Evolutionary conservation across 2,329 filamentous ascomycete species (phyloP), one percentile per base, ranked within the genome.

Genomic region (Coleophoma cylindrospora): DNA sequence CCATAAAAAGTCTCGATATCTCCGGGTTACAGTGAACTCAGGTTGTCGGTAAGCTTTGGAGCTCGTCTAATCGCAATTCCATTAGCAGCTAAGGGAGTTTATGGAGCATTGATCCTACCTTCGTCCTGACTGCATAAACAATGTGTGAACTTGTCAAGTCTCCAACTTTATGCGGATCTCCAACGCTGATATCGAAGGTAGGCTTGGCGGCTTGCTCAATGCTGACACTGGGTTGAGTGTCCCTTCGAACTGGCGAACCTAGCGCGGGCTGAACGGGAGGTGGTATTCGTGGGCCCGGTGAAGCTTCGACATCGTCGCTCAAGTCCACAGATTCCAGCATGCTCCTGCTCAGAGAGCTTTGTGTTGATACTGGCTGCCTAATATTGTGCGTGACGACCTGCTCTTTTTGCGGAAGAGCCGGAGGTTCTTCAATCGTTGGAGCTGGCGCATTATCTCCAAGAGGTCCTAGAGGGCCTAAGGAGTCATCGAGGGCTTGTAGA

Each of bases 1-100:
- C 94, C 94, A 99, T 48, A 99, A 75, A 68, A 99, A 99, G 70
- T 99, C 94, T 52, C 91, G 86, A 69, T 97, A 99, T 64, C 94
- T 83, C 61, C 94, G 81, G 63, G 91, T 95, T 59, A 99, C 94
- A 50, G 90, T 86, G 64, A 99, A 97, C 64, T 96, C 91, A 47
- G 89, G 78, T 63, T 92, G 87, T 65, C 88, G 89, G 70, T 97
- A 99, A 47, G 91, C 94, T 73, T 96, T 96, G 36, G 92, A 97
- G 1, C 90, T 89, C 12, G 94, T 99, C 88, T 95, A 58, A 9
- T 2, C 13, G 19, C 6, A 33, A 48, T 60, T 48, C 65, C 61
- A 48, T 49, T 48, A 22, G 9, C 32, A 14, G 15, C 17, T 41
- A 19, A 13, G 9, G 19, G 13, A 13, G 27, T 15, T 45, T 3